Evolutionary conservation across 805 yeast species (phyloP), one percentile per base, ranked within the genome.

Genomic region (Metschnikowia reukaufii): DNA sequence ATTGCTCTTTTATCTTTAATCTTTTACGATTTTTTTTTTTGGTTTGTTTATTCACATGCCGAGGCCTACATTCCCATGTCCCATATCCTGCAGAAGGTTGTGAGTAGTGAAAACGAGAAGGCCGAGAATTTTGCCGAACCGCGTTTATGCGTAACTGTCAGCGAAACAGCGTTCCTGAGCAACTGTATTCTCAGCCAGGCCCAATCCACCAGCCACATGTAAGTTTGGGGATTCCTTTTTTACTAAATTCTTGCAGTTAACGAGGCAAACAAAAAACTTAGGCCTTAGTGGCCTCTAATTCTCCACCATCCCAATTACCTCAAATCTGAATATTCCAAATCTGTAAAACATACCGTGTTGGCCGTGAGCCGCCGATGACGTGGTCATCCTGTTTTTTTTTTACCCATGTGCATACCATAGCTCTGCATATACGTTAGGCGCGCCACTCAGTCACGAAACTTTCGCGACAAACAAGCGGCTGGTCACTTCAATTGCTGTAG

Each of bases 381-480:
- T 37, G 41, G 21, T 27, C 41, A 16, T 10, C 41, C 32, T 10
- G 16, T 3, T 37, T 37, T 16, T 7, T 37, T 16, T 17, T 19
- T 19, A 7, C 30, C 7, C 18, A 27, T 27, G 21, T 25, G 12
- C 29, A 25, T 21, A 15, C 8, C 2, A 6, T 15, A 10, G 10
- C 13, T 32, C 25, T 39, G 42, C 35, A 39, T n/a, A 29, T 2
- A 39, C 10, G n/a, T 20, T 19, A 7, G 15, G 30, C 39, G 30
- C 39, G 39, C 39, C 18, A 29, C 42, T 9, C 23, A 18, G 42
- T 39, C 35, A 39, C 42, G 42, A 18, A 39, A 20, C 12, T 15
- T 7, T 13, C n/a, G 20, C n/a, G 29, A 39, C 10, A 17, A n/a
- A 3, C 7, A 31, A 31, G 31, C 43, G 43, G 43, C 43, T 39